Conservation (phyloP, 345 rosid species). For the Garcia nutans region DNA sequence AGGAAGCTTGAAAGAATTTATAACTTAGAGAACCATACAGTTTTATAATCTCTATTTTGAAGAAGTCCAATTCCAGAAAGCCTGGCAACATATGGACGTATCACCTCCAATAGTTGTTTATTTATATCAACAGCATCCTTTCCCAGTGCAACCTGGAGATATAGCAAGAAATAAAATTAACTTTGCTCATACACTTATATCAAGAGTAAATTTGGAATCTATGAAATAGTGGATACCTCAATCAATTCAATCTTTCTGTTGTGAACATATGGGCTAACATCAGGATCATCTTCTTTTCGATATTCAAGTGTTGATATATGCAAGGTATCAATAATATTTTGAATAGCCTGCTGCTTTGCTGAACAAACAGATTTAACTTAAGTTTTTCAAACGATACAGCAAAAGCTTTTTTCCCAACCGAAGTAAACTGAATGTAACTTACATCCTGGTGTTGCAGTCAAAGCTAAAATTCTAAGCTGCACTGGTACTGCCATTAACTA, state of each 20-base stretch:
- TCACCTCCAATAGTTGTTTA: conserved; percentile 57
- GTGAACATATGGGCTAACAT: conserved; percentile 80
- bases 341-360: conserved; percentile 84
- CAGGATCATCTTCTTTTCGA: conserved; percentile 77
- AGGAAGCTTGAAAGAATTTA: neutral
- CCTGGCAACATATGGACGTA: conserved; percentile 64
- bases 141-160: conserved; percentile 82
- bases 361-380: conserved; percentile 21
- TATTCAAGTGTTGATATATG: conserved; percentile 86
- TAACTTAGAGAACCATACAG: conserved; percentile 51
- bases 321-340: conserved; percentile 75
- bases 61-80: conserved; percentile 62
- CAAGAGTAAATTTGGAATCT: neutral
- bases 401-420: neutral
- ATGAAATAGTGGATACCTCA: conserved; percentile 51
- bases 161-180: conserved; percentile 17
- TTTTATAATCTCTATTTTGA: conserved; percentile 67
- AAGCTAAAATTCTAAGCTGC: conserved; percentile 78
- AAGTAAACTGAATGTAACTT: conserved; percentile 37
- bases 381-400: conserved; percentile 14
- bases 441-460: conserved; percentile 99
- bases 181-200: neutral
- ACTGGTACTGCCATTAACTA: conserved; percentile 76
- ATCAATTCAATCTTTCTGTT: conserved; percentile 77
- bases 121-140: conserved; percentile 68